phyloP scores from a whole-genome alignment of 2,329 filamentous ascomycete species.

The Phoma herbarum region DNA sequence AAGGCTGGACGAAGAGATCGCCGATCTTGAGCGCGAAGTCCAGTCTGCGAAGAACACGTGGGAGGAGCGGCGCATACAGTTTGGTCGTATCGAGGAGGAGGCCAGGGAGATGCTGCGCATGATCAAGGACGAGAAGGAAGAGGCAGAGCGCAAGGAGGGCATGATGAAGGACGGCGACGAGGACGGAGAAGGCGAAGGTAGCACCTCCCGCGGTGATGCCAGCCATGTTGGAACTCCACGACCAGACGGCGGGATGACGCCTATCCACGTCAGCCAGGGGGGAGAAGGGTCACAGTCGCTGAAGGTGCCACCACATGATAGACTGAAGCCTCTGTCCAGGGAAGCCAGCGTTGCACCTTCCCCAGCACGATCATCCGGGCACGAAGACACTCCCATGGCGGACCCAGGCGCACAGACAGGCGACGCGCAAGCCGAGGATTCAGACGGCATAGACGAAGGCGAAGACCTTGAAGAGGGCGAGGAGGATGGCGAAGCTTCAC shows the following conservation, averaged over 20 bases:
- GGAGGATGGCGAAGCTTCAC: slow-evolving; percentile 37
- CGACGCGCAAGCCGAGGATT: slow-evolving; percentile 42
- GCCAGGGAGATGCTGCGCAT: slow-evolving; percentile 84
- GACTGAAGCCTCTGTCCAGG: slow-evolving; percentile 44
- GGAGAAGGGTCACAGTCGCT: slow-evolving; percentile 41
- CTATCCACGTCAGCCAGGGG: slow-evolving; percentile 48
- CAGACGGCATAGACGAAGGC: slow-evolving; percentile 45
- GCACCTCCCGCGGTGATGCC: slow-evolving; percentile 45
- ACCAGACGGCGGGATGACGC: slow-evolving; percentile 54
- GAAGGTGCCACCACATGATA: slow-evolving; percentile 43
- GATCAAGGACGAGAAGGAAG: slow-evolving; percentile 95
- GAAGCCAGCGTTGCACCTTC: slow-evolving; percentile 40
- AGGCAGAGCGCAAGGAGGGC: slow-evolving; percentile 86
- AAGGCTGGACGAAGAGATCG: slow-evolving; percentile 88
- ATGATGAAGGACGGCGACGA: slow-evolving; percentile 56
- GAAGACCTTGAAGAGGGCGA: slow-evolving; percentile 46
- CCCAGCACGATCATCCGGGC: slow-evolving; percentile 34
- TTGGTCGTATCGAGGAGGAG: slow-evolving; percentile 88
- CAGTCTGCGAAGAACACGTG: slow-evolving; percentile 82
- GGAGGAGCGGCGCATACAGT: slow-evolving; percentile 85
- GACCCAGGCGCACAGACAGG: slow-evolving; percentile 36
- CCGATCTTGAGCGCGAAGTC: slow-evolving; percentile 84
- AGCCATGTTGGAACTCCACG: slow-evolving; percentile 58
- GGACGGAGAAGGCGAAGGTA: slow-evolving; percentile 53
- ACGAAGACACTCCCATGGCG: slow-evolving; percentile 44